Conservation (phyloP, 1,284 basidiomycete species). For the Cryptococcus wingfieldii region DNA sequence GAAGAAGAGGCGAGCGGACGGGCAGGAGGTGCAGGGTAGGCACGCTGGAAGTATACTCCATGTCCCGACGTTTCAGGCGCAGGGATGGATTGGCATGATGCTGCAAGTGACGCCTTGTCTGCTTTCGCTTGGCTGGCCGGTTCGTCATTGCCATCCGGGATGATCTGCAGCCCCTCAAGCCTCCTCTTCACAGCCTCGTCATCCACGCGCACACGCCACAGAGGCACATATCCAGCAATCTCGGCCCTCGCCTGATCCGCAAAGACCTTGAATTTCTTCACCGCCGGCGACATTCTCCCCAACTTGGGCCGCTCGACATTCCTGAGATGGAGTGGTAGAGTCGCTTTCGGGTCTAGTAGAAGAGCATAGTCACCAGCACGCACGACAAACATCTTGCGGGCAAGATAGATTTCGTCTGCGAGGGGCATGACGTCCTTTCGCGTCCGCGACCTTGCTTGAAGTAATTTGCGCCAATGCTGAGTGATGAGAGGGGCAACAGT, state of each 20-base stretch:
- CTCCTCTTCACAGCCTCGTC: too few relatives aligned
- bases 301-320: neutral
- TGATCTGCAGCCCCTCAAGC: too few relatives aligned
- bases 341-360: neutral
- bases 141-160: too few relatives aligned
- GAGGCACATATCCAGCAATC: conserved; percentile 1
- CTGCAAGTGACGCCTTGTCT: neutral
- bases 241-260: conserved; percentile 3
- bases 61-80: neutral
- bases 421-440: conserved; percentile 14
- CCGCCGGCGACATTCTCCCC: neutral
- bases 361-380: neutral
- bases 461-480: conserved; percentile 23
- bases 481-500: conserved; percentile 21
- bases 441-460: conserved; percentile 12
- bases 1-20: neutral
- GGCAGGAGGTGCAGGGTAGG: neutral
- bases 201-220: neutral
- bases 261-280: conserved; percentile 1
- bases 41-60: neutral
- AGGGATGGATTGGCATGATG: neutral
- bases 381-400: conserved; percentile 24
- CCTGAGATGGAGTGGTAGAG: neutral
- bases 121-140: too few relatives aligned
- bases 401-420: conserved; percentile 22